Base-by-base conservation (phyloP, 2,329 filamentous ascomycete genomes). In the Ophiocordyceps unilateralis region DNA sequence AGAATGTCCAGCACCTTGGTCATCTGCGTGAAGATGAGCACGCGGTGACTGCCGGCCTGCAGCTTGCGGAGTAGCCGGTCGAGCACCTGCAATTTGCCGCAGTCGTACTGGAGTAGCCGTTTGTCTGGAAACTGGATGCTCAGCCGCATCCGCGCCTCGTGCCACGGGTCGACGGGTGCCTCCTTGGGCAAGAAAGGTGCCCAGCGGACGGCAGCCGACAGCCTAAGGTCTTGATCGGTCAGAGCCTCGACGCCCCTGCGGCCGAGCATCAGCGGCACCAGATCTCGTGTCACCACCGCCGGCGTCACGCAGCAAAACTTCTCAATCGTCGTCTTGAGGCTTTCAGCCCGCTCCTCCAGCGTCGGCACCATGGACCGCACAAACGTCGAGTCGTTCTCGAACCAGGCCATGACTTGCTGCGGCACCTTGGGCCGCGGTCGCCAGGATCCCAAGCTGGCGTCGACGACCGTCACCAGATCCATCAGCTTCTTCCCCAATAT, bases 21-120 rank as follows among this genome's bases (percentile, higher is more conserved):
- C 91, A 99, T 98, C 56, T 99, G 91, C 0, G 93, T 96, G 61
- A 99, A 99, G 58, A 99, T 98, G 41, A 99, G 70, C 10, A 87
- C 91, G 8, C 93, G 84, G 55, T 96, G 91, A 1, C 88, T 87
- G 34, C 86, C 87, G 2, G 83, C 76, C 62, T 96, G 88, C 8
- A 98, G 71, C 48, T 83, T 80, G 10, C 91, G 82, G 14, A 98
- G 72, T 2, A 98, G 72, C 47, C 80, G 80, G 54, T 93, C 91
- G 15, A 98, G 72, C 17, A 82, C 79, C 55, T 98, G 91, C 4
- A 98, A 74, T 60, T 98, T 98, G 51, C 91, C 91, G 55, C 91
- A 96, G 61, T 98, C 91, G 58, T 93, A 98, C 58, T 98, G 89
- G 1, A 98, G 68, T n/a, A 98, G 75, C 30, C 91, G 76, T 58